phyloP scores from a whole-genome alignment of 805 yeast species.

The Starmerella bombi region DNA sequence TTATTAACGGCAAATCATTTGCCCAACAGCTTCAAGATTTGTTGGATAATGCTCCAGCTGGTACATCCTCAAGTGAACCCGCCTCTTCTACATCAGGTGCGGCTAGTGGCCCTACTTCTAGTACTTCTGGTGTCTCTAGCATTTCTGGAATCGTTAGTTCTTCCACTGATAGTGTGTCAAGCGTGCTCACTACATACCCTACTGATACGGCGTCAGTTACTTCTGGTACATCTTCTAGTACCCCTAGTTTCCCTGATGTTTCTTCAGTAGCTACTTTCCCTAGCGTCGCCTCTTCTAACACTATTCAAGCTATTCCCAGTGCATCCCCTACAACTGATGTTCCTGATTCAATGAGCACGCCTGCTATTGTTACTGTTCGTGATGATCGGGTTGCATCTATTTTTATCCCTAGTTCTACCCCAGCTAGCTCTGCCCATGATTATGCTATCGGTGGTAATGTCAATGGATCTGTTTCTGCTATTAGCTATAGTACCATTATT shows the following conservation, averaged over 20 bases:
- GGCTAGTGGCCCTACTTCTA: constrained; percentile 6
- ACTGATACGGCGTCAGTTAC: neutral
- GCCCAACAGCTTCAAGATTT: constrained; percentile 34
- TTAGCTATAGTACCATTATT: neutral
- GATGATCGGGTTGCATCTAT: neutral
- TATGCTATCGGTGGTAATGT: no score
- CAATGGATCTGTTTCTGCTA: no score
- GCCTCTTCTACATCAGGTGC: constrained; percentile 5
- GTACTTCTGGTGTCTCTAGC: constrained; percentile 10
- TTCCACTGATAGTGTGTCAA: no score
- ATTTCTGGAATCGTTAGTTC: no score
- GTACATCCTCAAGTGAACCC: constrained; percentile 9
- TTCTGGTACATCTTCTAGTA: no score
- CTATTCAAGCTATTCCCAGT: no score
- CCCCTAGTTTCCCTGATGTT: no score
- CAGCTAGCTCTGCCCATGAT: neutral
- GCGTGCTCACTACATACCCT: no score
- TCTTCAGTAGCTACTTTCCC: no score
- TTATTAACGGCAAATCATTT: constrained; percentile 35
- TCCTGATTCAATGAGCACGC: neutral
- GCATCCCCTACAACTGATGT: neutral
- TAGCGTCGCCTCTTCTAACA: no score
- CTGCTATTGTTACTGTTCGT: neutral
- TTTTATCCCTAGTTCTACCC: neutral
- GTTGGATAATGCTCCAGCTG: constrained; percentile 22